phyloP scores from a whole-genome alignment of 805 yeast species.

The Wickerhamomyces silvicola region DNA sequence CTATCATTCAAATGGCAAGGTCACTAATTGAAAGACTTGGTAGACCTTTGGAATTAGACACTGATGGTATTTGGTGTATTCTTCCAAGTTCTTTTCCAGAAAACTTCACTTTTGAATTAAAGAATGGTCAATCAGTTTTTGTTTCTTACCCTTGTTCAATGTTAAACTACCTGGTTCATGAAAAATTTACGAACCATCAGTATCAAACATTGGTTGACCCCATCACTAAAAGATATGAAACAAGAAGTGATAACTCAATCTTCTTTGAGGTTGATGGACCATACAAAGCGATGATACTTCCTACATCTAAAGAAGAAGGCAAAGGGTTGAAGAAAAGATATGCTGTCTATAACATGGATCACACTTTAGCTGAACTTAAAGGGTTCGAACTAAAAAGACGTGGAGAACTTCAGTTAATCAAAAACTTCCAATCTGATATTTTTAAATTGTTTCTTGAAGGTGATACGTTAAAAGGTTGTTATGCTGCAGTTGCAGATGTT shows the following conservation, averaged over 20 bases:
- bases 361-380: constrained; percentile 87
- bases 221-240: constrained; percentile 58
- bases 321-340: constrained; percentile 93
- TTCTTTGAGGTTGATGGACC: constrained; percentile 99
- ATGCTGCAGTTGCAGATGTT: constrained; percentile 81
- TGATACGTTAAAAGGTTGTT: constrained; percentile 67
- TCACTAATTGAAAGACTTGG: constrained; percentile 87
- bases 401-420: constrained; percentile 90
- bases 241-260: constrained; percentile 84
- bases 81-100: constrained; percentile 92
- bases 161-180: constrained; percentile 90
- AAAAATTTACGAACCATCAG: constrained; percentile 87
- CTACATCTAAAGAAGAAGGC: constrained; percentile 96
- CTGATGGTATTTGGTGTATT: constrained; percentile 99
- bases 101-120: constrained; percentile 61
- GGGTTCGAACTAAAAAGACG: constrained; percentile 96
- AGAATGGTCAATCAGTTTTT: constrained; percentile 69
- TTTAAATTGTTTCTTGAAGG: constrained; percentile 91
- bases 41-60: constrained; percentile 91
- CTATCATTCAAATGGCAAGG: constrained; percentile 96
- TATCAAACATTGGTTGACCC: constrained; percentile 83
- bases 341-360: constrained; percentile 95
- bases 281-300: constrained; percentile 92
- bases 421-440: constrained; percentile 91
- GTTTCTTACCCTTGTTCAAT: constrained; percentile 94